Percentiles rank a stretch among this genome's conserved stretches.
phyloP scores from a whole-genome alignment of 2,329 filamentous ascomycete genomes.

The Cladosporium sphaerospermum region DNA sequence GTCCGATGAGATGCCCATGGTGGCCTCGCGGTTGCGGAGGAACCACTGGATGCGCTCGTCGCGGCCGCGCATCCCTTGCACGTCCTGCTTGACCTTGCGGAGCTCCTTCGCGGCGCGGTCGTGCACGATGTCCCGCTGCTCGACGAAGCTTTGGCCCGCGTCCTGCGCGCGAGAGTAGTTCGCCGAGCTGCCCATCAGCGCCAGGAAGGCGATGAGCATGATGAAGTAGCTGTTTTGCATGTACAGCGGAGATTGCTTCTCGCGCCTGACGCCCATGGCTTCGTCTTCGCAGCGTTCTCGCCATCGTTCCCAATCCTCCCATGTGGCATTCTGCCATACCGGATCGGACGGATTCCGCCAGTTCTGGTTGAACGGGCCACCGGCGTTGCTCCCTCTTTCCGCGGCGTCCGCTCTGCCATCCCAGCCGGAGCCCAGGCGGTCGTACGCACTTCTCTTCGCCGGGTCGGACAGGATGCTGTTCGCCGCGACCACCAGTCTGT shows the following conservation, averaged over 20 bases:
- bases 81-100: slow-evolving; percentile 48
- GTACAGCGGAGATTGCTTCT: slow-evolving; percentile 51
- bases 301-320: slow-evolving; percentile 94
- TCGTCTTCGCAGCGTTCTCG: slow-evolving; percentile 40
- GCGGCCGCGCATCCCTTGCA: slow-evolving; percentile 41
- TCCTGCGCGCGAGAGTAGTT: slow-evolving; percentile 66
- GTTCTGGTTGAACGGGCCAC: slow-evolving; percentile 30
- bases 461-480: slow-evolving; percentile 84
- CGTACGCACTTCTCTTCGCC: slow-evolving; percentile 71
- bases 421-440: slow-evolving; percentile 79
- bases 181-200: slow-evolving; percentile 62
- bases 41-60: slow-evolving; percentile 67
- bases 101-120: slow-evolving; percentile 60
- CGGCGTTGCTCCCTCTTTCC: slow-evolving; percentile 16
- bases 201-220: slow-evolving; percentile 61
- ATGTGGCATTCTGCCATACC: slow-evolving; percentile 74
- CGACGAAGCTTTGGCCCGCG: slow-evolving; percentile 56
- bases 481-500: slow-evolving; percentile 79
- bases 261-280: slow-evolving; percentile 34
- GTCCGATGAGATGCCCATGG: slow-evolving; percentile 29
- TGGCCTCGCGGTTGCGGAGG: slow-evolving; percentile 63
- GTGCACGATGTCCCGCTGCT: slow-evolving; percentile 60
- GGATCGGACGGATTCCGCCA: slow-evolving; percentile 35
- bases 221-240: slow-evolving; percentile 77
- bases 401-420: slow-evolving; percentile 39